Base-by-base conservation (phyloP, 1,284 basidiomycete genomes). In the Apiotrichum gamsii region DNA sequence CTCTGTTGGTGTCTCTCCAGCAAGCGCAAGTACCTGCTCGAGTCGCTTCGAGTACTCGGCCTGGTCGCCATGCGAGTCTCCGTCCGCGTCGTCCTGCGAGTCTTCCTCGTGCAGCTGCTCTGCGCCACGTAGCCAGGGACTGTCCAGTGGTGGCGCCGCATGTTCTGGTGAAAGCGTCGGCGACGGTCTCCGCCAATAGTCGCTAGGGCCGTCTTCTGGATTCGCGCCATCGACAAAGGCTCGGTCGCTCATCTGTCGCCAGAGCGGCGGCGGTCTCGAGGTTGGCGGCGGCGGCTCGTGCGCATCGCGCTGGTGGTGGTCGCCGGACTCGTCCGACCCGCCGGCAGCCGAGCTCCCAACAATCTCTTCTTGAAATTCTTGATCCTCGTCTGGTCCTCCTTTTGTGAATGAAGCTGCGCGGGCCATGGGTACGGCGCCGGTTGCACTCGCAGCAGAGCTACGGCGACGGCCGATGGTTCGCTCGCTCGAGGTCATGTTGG, bases 31-130 rank as follows among this genome's bases (percentile, higher is more conserved):
- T 16, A 56, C 51, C 30, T 53, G 43, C 23, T 56, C 43, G 14
- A 59, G 24, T 1, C 51, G 46, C 24, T 51, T 51, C 19, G 46
- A 54, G 36, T 57, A 57, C 45, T 52, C 52, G 15, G 38, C 38
- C 2, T 45, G 37, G 28, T 55, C 53, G 4, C 33, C 41, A 9
- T 47, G 35, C 9, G 28, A 28, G n/a, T 44, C 39, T 20, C 24
- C 42, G 24, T 57, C 45, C 10, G 44, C 6, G 18, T 44, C 13
- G 14, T 24, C 8, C 11, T 37, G 19, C 21, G 34, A 29, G 19
- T 29, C 24, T 20, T 14, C 8, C 8, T n/a, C 15, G 15, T 33
- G 25, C 33, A 15, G 4, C 21, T 14, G 14, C 36, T 18, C 28
- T 16, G 20, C 23, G 28, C 35, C 14, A 6, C 40, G 49, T 11